These are phyloP conservation scores for Eucalyptus coolabah DNA, from an alignment of 345 rosid species.

Conservation along the genomic window DNA sequence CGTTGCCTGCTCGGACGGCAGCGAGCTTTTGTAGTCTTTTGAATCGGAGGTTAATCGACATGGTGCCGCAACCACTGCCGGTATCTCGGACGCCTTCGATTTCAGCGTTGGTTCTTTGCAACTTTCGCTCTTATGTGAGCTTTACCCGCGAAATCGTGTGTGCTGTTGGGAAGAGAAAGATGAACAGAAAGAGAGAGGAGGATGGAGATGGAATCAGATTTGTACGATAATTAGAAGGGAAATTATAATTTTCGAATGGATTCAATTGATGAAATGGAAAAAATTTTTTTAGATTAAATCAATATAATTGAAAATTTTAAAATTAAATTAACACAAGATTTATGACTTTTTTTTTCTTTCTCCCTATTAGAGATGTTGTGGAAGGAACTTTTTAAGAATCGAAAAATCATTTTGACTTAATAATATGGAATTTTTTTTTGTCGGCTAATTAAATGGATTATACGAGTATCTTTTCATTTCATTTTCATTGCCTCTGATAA, in stretches of 20 bases:
- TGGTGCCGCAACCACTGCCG: neutral
- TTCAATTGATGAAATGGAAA: no score
- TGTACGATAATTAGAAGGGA: no score
- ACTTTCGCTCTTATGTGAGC: neutral
- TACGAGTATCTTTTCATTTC: no score
- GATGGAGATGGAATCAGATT: no score
- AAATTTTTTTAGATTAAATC: no score
- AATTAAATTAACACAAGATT: no score
- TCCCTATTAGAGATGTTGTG: no score
- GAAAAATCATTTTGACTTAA: no score
- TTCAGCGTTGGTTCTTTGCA: neutral
- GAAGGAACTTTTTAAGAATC: accelerated
- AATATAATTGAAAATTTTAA: accelerated
- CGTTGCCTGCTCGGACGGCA: neutral
- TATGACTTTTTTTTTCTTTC: accelerated
- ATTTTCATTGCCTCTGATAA: no score
- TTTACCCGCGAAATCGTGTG: neutral
- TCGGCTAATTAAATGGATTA: no score
- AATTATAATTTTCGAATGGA: no score
- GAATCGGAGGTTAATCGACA: neutral
- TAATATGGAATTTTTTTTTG: accelerated
- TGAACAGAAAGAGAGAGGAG: neutral
- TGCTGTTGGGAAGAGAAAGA: neutral
- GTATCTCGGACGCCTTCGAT: neutral
- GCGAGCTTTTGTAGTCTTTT: neutral